phyloP scores from a whole-genome alignment of 2,329 filamentous ascomycete genomes.

The Ophiostoma quercus region DNA sequence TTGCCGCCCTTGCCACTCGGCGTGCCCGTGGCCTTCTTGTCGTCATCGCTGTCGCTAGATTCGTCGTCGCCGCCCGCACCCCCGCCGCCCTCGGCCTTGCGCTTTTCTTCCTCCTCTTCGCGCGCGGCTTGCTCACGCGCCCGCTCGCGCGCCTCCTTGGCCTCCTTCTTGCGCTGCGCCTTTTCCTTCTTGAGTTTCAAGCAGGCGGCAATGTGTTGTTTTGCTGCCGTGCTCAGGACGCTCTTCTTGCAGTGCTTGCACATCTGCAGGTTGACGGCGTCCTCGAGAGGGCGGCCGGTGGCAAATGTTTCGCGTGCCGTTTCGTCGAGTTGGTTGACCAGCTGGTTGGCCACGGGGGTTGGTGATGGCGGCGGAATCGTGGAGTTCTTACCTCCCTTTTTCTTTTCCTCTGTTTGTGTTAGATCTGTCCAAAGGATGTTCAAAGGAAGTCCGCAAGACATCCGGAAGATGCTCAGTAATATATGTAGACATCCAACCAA shows the following conservation, averaged over 20 bases:
- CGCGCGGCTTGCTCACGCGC: constrained; percentile 57
- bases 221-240: constrained; percentile 67
- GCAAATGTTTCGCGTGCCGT: constrained; percentile 72
- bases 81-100: constrained; percentile 47
- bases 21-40: constrained; percentile 21
- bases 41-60: constrained; percentile 42
- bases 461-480: not conserved
- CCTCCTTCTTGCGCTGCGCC: constrained; percentile 70
- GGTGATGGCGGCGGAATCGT: constrained; percentile 41
- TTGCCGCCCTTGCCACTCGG: constrained; percentile 36
- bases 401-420: constrained; percentile 42
- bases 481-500: not conserved
- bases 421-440: not conserved
- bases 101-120: constrained; percentile 53
- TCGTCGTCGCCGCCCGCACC: constrained; percentile 43
- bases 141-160: constrained; percentile 63
- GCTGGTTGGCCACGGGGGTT: constrained; percentile 37
- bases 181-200: constrained; percentile 79
- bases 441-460: too few species aligned
- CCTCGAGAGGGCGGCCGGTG: constrained; percentile 75
- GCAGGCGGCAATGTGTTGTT: constrained; percentile 76
- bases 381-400: constrained; percentile 32
- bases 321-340: constrained; percentile 67
- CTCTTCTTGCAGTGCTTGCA: constrained; percentile 96
- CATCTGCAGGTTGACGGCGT: constrained; percentile 69